Evolutionary conservation across 2,329 filamentous ascomycete species (phyloP), one percentile per base, ranked within the genome.

Genomic region (Botrytis fabae): DNA sequence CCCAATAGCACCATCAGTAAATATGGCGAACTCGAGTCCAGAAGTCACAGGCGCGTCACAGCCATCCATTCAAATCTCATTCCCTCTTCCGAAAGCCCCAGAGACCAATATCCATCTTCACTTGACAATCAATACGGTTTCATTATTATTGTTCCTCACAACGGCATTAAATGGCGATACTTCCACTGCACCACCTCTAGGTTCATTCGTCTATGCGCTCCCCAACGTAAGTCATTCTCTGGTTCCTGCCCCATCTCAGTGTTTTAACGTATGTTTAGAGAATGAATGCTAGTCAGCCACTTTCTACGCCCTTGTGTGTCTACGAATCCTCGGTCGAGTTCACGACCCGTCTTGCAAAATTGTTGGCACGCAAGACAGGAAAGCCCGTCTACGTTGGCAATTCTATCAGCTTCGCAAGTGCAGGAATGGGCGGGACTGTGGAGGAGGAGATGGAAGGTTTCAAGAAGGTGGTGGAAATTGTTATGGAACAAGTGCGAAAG

Each of bases 371-470:
- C 71, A 91, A 89, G 77, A 88, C 91, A 42, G 85, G 86, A 46
- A 88, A 90, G 75, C 94, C 94, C 0, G 91, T 93, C n/a, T 98
- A 98, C 81, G 93, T 98, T 28, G 93, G 93, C 35, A 97, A 93
- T 80, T 97, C 94, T 48, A 90, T 97, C 78, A 93, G 91, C 77
- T 90, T 98, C 75, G 88, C 88, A 22, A 89, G 86, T 78, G 87
- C 91, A 9, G 92, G 91, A 2, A 88, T 94, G 78, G 94, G 94
- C 16, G 92, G 94, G 32, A 92, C 90, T 0, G 89, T 95, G 10
- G 95, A 98, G 80, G 96, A 98, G 85, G 95, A 98, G 84, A 95
- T 98, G 90, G 94, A 95, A 80, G 93, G 92, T 0, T 91, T 98
- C 78, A 90, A 88, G 79, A 88, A 87, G 76, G 89, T 97, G 59